Evolutionary conservation across 495 filamentous ascomycete species (phyloP), one percentile per base, ranked within the genome.

Genomic region (Penicillium pancosmium): DNA sequence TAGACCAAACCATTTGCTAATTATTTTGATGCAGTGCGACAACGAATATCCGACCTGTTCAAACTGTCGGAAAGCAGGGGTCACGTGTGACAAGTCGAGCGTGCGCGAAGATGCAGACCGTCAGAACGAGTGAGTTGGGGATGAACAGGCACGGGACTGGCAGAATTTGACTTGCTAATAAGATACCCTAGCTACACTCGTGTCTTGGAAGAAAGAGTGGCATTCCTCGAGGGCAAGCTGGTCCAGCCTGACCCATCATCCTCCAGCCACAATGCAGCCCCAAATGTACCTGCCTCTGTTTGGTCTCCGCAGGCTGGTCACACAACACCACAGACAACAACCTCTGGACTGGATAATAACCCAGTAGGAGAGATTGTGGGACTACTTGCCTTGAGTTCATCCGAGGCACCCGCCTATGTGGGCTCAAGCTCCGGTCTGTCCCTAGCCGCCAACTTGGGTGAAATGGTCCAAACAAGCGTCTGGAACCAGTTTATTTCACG

Each of bases 401-500:
- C 73, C 7, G 80, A 82, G 56, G 76, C 79, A 7, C 77, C 77
- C 15, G 78, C 78, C 34, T 83, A 83, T 59, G 76, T 83, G n/a
- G 79, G 80, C 41, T 77, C 80, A 21, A 81, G 80, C 56, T 82
- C 79, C 6, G 80, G 80, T 12, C 70, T 83, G 25, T 74, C 78
- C 13, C 59, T 83, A 38, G 80, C 79, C 18, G 70, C 75, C 5
- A 77, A 80, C 53, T 57, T 83, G 18, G 79, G 80, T 13, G 79
- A 83, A 54, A 82, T 83, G 79, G 80, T 82, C 19, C 79, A 81
- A 54, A 74, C 76, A 1, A 82, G 79, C 19, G 77, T 82, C 9
- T 82, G 78, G 78, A 80, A 80, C 53, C 80, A 82, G 56, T 73
- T 76, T 12, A 69, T 81, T 6, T 73, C 74, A 10, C 66, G 72